These are phyloP conservation scores for Bauhinia variegata DNA, from an alignment of 306 rosid species.

Conservation along the genomic window DNA sequence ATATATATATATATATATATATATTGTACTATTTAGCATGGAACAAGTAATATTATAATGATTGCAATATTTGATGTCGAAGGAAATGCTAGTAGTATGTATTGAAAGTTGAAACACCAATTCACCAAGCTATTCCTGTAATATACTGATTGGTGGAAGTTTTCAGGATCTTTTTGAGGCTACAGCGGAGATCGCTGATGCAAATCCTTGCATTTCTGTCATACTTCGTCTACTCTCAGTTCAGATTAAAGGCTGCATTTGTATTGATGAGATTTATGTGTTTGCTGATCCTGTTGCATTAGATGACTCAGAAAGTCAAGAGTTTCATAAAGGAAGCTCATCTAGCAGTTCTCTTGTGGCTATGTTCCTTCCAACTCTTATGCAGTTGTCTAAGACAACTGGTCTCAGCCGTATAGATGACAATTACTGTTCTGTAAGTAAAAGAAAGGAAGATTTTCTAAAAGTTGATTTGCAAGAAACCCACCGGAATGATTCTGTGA, in stretches of 20 bases:
- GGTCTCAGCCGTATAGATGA: constrained; percentile 36
- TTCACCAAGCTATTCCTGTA: background rate
- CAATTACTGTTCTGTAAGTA: constrained; percentile 37
- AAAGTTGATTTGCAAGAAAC: constrained; percentile 38
- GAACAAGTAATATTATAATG: background rate
- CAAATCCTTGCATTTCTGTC: constrained; percentile 74
- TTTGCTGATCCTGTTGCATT: constrained; percentile 77
- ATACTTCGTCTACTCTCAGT: constrained; percentile 81
- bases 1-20: background rate
- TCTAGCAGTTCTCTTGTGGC: constrained; percentile 76
- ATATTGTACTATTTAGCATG: too few species aligned
- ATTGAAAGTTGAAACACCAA: background rate
- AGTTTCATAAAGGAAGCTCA: constrained; percentile 45
- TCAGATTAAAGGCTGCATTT: constrained; percentile 64
- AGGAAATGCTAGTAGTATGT: background rate
- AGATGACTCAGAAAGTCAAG: constrained; percentile 54
- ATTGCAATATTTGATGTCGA: background rate
- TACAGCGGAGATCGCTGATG: constrained; percentile 80
- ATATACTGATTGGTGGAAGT: constrained; percentile 19
- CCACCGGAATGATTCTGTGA: constrained; percentile 39
- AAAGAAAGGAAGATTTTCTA: constrained; percentile 40
- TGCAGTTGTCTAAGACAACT: constrained; percentile 76
- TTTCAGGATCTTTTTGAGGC: constrained; percentile 85
- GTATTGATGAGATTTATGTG: constrained; percentile 79
- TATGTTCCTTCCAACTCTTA: constrained; percentile 72